Base-by-base conservation (phyloP, 768 basidiomycete species). In the Mycena rosella region DNA sequence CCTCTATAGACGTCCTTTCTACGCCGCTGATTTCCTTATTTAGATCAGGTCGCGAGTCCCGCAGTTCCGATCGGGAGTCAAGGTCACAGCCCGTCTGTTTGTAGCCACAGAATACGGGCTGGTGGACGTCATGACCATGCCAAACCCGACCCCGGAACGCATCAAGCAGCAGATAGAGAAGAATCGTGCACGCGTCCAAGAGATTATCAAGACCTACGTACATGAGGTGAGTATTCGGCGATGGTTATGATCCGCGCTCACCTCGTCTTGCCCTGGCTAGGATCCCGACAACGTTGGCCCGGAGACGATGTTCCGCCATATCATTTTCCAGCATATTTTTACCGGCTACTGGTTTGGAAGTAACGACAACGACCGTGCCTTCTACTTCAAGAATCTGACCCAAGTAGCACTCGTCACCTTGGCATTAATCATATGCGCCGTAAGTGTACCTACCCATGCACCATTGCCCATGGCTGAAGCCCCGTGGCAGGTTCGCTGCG, bases 1-100 rank as follows among this genome's bases (percentile, higher is more conserved):
- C 10, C 32, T 34, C 7, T 24, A 22, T 7, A 18, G 14, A 24
- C 13, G 4, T 54, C 38, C n/a, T n/a, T 26, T 22, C 32, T 1
- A 17, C 18, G 14, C 18, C 2, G 5, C 32, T 26, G 20, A 53
- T 22, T 6, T 1, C 15, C 24, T 26, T 45, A 11, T 47, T 11
- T 22, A 63, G 62, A 55, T 63, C 3, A 22, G 62, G 14, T 47
- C 62, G 8, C 53, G 62, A 20, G 27, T 63, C 24, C 54, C 62
- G 32, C 42, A 47, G 20, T 63, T 55, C 18, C 52, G 62, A 18
- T 24, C 44, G 1, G 62, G 32, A 0, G 5, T 63, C 22, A 55
- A 55, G 44, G 15, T 3, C 3, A 15, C 38, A 0, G 53, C 34
- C 5, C 62, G 45, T 5, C 1, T 0, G 6, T 22, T 47, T 1